Base-by-base conservation (phyloP, 441 rosid genomes). In the Jatropha podagrica region DNA sequence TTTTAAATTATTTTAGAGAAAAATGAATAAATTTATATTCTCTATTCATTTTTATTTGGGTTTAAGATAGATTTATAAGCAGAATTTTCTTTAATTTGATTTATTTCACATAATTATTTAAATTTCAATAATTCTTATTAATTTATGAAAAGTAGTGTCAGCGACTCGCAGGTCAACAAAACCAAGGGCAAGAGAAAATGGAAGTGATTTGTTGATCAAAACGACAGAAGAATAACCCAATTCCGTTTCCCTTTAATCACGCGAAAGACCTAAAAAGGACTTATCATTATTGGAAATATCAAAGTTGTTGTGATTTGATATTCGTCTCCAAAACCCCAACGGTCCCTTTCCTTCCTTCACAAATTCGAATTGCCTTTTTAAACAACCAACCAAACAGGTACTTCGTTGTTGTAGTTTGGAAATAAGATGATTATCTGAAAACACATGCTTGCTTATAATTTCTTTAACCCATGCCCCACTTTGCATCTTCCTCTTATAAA, bases 281-380 rank as follows among this genome's bases (percentile, higher is more conserved):
- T 18, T 44, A 14, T 3, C 26, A 7, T 5, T 68, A 8, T 76
- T 69, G 78, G 78, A 76, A 76, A 76, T 68, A 48, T 51, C 61
- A 76, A 76, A 59, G 0, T 12, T 64, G 66, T 66, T 46, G 65
- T 66, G 13, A 6, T 37, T 26, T 11, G 8, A 67, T 67, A 7
- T 11, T 46, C 15, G 17, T 18, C 27, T 66, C 23, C 40, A 46
- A 44, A 44, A 44, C 58, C 4, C 2, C 74, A 61, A 68, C 74
- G 78, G 78, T 60, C 73, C 1, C 23, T 48, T 44, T 62, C 63
- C 7, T 55, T 17, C 4, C 9, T 40, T 55, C 0, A 40, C 73
- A 37, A 69, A 48, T 69, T 55, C 63, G 27, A 55, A 55, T 40
- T 40, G 9, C 40, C 63, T 55, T 20, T 40, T 20, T 12, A 8